phyloP scores from a whole-genome alignment of 2,329 filamentous ascomycete genomes.

The Coniochaeta prunicola region DNA sequence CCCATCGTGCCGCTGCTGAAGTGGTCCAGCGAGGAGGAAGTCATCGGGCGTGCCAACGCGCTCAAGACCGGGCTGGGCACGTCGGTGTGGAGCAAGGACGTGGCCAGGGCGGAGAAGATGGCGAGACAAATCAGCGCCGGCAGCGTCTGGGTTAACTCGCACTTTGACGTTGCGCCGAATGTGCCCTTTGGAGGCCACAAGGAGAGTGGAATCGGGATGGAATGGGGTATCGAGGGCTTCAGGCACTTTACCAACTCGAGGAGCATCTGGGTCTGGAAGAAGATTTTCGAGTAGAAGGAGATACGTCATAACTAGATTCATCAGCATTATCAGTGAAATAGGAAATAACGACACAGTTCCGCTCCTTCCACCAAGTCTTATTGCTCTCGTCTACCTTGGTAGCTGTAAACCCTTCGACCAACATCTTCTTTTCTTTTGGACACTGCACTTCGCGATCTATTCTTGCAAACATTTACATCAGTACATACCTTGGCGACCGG shows the following conservation, averaged over 20 bases:
- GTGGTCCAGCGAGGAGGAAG: slow-evolving; percentile 37
- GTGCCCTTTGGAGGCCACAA: slow-evolving; percentile 44
- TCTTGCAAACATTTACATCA: too few relatives aligned
- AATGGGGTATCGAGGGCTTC: slow-evolving; percentile 33
- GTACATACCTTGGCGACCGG: too few relatives aligned
- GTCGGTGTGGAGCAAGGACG: slow-evolving; percentile 43
- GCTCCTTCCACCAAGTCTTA: too few relatives aligned
- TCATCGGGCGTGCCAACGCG: slow-evolving; percentile 38
- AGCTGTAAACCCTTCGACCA: too few relatives aligned
- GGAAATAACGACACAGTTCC: too few relatives aligned
- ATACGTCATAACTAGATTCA: too few relatives aligned
- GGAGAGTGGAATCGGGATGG: slow-evolving; percentile 40
- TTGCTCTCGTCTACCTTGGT: too few relatives aligned
- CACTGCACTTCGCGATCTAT: too few relatives aligned
- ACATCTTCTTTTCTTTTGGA: too few relatives aligned
- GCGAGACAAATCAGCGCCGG: slow-evolving; percentile 42
- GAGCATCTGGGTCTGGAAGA: slow-evolving; percentile 18
- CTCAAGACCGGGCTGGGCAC: slow-evolving; percentile 42
- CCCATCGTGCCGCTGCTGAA: slow-evolving; percentile 37
- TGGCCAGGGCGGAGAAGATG: slow-evolving; percentile 38
- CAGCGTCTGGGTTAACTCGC: slow-evolving; percentile 46
- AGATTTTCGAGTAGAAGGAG: slow-evolving; percentile 7
- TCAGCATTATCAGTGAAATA: too few relatives aligned
- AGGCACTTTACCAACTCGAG: slow-evolving; percentile 15
- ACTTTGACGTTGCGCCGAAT: slow-evolving; percentile 28